Conservation (phyloP, 73 alveolate genomes). For the Blepharisma japonicum region DNA sequence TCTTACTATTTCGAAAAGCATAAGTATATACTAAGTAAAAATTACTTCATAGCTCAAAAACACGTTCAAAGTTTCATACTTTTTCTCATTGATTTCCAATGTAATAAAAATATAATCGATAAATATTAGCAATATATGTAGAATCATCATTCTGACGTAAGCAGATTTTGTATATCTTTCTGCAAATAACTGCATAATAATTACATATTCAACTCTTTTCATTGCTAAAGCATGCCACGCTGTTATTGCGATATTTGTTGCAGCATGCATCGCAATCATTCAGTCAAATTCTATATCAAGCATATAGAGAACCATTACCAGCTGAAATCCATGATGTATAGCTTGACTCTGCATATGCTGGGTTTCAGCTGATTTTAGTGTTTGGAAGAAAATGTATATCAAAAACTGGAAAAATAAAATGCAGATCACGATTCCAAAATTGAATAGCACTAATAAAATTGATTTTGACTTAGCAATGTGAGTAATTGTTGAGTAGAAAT, state of each 20-base stretch:
- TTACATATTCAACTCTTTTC: conserved; percentile 26
- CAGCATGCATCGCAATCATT: neutral
- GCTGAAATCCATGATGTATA: conserved; percentile 10
- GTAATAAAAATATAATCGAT: neutral
- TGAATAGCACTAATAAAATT: neutral
- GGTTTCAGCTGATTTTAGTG: conserved; percentile 8
- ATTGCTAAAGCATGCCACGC: neutral
- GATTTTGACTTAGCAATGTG: conserved; percentile 18
- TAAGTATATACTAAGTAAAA: conserved; percentile 4
- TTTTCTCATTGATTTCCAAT: neutral
- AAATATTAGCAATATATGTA: neutral
- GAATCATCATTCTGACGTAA: neutral
- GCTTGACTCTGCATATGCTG: conserved; percentile 23
- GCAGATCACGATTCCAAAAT: neutral
- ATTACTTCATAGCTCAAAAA: neutral
- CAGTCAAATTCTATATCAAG: neutral
- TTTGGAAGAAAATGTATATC: neutral
- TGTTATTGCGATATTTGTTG: neutral
- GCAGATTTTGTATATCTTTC: neutral
- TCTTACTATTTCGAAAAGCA: neutral
- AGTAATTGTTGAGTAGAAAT: conserved; percentile 3
- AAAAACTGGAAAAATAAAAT: neutral
- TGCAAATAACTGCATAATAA: neutral
- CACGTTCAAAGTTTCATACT: neutral
- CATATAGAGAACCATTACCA: conserved; percentile 4